These are phyloP conservation scores for Diatrype stigma DNA, from an alignment of 2,329 filamentous ascomycete genomes.

Conservation along the genomic window DNA sequence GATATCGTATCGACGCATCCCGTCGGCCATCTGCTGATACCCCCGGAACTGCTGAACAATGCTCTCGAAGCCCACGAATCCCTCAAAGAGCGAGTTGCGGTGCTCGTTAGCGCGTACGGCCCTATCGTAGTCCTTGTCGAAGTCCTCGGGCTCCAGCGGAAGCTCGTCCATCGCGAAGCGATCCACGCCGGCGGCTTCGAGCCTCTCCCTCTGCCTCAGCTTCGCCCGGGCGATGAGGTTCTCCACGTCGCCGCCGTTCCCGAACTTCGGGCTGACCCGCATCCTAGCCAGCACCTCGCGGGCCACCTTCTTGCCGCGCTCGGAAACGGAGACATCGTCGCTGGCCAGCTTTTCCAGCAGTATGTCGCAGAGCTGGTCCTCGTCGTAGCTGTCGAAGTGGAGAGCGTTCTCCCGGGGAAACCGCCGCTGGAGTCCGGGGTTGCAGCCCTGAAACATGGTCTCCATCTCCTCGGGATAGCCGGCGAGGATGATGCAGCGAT, in stretches of 20 bases:
- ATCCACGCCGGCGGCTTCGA: constrained; percentile 12
- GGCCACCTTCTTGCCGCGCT: constrained; percentile 48
- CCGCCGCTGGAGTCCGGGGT: constrained; percentile 63
- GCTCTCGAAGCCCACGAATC: not conserved
- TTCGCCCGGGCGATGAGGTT: constrained; percentile 60
- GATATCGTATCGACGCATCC: constrained; percentile 24
- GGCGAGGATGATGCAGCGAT: constrained; percentile 67
- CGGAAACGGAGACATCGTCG: constrained; percentile 48
- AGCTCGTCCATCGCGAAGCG: too few relatives aligned
- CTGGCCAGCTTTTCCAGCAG: constrained; percentile 59
- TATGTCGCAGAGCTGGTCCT: constrained; percentile 54
- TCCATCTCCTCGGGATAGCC: constrained; percentile 69
- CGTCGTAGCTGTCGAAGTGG: constrained; percentile 62
- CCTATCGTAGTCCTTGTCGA: not conserved
- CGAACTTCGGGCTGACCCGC: constrained; percentile 62
- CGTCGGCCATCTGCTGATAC: not conserved
- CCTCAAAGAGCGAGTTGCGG: not conserved
- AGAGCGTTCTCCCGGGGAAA: constrained; percentile 64
- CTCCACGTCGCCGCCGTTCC: constrained; percentile 72
- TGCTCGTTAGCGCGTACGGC: not conserved
- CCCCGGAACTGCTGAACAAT: not conserved
- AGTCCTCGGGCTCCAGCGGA: constrained; percentile 16
- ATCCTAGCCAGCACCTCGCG: constrained; percentile 56
- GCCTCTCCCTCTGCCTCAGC: constrained; percentile 41
- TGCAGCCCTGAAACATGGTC: constrained; percentile 67